phyloP scores from a whole-genome alignment of 257 asterid genomes.

The Cinchona pubescens region DNA sequence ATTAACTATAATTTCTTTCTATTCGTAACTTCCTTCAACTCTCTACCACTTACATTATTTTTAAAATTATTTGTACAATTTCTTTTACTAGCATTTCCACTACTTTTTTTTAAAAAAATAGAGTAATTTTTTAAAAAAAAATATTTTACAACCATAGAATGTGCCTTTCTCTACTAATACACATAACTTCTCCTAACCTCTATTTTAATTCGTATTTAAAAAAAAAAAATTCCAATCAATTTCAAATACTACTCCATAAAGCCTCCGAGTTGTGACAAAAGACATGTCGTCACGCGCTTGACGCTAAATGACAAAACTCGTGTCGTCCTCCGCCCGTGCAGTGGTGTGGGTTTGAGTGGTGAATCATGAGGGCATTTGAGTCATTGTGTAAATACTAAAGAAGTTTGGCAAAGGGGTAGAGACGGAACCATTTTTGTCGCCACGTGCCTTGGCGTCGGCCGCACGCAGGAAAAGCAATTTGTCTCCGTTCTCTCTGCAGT shows the following conservation, averaged over 20 bases:
- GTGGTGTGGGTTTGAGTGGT: not conserved
- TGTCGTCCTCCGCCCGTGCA: slow-evolving; percentile 16
- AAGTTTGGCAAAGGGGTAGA: slow-evolving; percentile 14
- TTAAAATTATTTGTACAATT: too few species aligned
- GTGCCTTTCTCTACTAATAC: too few species aligned
- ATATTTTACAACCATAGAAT: too few species aligned
- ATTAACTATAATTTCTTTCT: too few species aligned
- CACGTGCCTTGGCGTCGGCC: slow-evolving; percentile 36
- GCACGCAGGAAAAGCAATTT: slow-evolving; percentile 22
- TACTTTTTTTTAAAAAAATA: too few species aligned
- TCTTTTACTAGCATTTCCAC: too few species aligned
- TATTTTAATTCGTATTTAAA: too few species aligned
- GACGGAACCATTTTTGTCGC: slow-evolving; percentile 20
- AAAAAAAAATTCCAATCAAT: too few species aligned
- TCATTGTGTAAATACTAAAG: not conserved
- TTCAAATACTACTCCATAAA: not conserved
- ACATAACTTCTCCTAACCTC: too few species aligned
- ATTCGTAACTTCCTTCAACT: too few species aligned
- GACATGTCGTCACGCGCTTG: slow-evolving; percentile 28
- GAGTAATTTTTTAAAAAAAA: too few species aligned
- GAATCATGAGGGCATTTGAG: slow-evolving; percentile 11
- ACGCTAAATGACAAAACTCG: slow-evolving; percentile 31
- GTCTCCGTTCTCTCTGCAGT: not conserved
- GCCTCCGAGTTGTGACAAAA: slow-evolving; percentile 21
- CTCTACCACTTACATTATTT: too few species aligned